Evolutionary conservation across 1,139 yeast genomes (phyloP).

Genomic region (Eremothecium gossypii): DNA sequence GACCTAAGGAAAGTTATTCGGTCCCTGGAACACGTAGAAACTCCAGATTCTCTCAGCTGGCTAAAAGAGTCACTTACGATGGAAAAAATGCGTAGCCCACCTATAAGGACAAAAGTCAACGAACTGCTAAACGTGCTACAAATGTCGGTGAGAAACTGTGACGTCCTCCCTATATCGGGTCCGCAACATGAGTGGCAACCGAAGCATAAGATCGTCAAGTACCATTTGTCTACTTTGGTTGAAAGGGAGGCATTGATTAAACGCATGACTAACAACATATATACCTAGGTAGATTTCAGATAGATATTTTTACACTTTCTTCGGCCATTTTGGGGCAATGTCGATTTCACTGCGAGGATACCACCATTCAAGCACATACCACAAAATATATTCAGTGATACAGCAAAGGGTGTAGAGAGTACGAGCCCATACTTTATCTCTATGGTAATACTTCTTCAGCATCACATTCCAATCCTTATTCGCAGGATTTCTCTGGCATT

Average conservation of each 20-base stretch:
- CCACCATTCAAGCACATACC: slow-evolving; percentile 53
- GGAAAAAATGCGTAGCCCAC: not conserved
- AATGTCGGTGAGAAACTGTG: not conserved
- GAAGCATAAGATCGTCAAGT: not conserved
- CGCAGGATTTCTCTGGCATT: slow-evolving; percentile 29
- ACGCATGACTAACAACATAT: not conserved
- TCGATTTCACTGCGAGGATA: slow-evolving; percentile 68
- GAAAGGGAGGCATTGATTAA: not conserved
- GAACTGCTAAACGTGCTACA: not conserved
- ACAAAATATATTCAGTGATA: slow-evolving; percentile 66
- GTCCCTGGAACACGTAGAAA: too few relatives aligned
- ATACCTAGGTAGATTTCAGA: not conserved
- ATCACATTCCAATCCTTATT: slow-evolving; percentile 43
- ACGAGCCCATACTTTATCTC: slow-evolving; percentile 76
- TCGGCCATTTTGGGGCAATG: slow-evolving; percentile 66
- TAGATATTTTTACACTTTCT: not conserved
- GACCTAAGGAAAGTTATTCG: slow-evolving; percentile 8
- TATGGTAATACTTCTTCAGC: slow-evolving; percentile 54
- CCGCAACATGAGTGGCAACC: not conserved
- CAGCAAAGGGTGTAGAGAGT: slow-evolving; percentile 68
- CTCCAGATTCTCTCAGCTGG: slow-evolving; percentile 2
- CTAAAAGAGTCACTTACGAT: not conserved
- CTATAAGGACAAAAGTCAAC: not conserved
- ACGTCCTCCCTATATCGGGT: not conserved
- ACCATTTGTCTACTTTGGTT: not conserved